A percentile compares a stretch with the other conserved stretches of the same genome.
These are phyloP conservation scores for Emericellopsis cladophorae DNA, from an alignment of 2,329 filamentous ascomycete species.

Conservation along the genomic window DNA sequence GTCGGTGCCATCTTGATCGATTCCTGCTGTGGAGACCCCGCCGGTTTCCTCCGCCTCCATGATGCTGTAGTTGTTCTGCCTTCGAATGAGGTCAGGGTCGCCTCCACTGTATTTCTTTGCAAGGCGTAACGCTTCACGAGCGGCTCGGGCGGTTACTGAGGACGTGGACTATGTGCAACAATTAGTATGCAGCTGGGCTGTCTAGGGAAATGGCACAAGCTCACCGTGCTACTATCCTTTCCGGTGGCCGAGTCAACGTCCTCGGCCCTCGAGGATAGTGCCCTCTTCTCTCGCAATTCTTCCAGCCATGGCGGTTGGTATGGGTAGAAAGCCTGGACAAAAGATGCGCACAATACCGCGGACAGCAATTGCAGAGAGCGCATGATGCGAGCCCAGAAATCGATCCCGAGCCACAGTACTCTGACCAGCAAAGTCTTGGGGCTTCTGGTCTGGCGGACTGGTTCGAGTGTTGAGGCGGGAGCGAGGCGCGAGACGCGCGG, in stretches of 20 bases:
- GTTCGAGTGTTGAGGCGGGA: not conserved
- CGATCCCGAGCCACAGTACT: not conserved
- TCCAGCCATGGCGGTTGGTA: conserved; percentile 25
- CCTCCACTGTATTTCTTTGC: conserved; percentile 22
- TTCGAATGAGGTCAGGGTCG: conserved; percentile 13
- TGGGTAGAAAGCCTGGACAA: conserved; percentile 33
- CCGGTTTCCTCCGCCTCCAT: conserved; percentile 31
- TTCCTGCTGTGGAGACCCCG: conserved; percentile 34
- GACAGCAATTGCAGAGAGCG: conserved; percentile 22
- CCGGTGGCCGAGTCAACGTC: conserved; percentile 12
- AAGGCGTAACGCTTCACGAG: conserved; percentile 23
- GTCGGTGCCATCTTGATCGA: conserved; percentile 53
- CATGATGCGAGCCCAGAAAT: conserved; percentile 19
- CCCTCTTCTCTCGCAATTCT: conserved; percentile 13
- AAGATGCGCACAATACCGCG: conserved; percentile 29
- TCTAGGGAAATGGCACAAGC: not conserved
- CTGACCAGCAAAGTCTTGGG: too few relatives aligned
- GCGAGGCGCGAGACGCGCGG: too few relatives aligned
- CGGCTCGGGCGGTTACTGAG: conserved; percentile 20
- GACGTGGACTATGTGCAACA: conserved; percentile 14
- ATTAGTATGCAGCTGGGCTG: conserved; percentile 3
- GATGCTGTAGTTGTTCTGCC: conserved; percentile 34
- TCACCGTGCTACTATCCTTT: conserved; percentile 9
- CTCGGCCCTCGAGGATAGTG: conserved; percentile 6
- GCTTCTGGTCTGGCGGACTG: not conserved